Evolutionary conservation across 148 eudicot species (phyloP).

Genomic region (Chenopodium quinoa): DNA sequence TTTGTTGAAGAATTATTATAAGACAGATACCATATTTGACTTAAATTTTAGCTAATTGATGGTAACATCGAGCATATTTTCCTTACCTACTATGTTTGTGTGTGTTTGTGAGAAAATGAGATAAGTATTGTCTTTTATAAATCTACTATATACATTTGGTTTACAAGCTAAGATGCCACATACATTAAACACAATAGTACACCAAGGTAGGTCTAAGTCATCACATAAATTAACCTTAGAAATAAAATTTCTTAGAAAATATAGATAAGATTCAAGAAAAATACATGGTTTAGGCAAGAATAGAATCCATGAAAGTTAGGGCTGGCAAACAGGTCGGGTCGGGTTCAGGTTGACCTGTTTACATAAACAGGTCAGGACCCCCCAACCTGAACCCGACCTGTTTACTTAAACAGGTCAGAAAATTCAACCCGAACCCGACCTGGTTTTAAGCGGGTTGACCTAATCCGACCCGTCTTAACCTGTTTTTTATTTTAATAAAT

Average conservation of each 20-base stretch:
- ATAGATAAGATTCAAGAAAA: conserved; percentile 11
- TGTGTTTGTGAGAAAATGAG: neutral
- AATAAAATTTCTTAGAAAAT: neutral
- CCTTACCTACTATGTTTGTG: neutral
- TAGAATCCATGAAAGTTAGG: neutral
- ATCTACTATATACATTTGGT: neutral
- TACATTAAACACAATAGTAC: neutral
- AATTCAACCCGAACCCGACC: too few relatives aligned
- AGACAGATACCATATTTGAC: neutral
- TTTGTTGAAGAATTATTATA: neutral
- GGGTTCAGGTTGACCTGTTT: too few relatives aligned
- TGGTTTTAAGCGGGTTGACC: too few relatives aligned
- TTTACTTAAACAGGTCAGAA: too few relatives aligned
- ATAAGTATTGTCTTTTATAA: neutral
- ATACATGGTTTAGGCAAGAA: neutral
- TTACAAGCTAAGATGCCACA: neutral
- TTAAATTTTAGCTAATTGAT: too few relatives aligned
- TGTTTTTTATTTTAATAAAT: too few relatives aligned
- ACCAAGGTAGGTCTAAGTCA: neutral
- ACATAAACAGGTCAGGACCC: too few relatives aligned
- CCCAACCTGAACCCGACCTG: too few relatives aligned
- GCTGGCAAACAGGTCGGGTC: too few relatives aligned
- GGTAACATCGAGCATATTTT: too few relatives aligned
- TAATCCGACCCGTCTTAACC: too few relatives aligned
- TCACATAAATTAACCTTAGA: neutral